phyloP scores from a whole-genome alignment of 2,329 filamentous ascomycete species.

The Cordyceps fumosorosea region DNA sequence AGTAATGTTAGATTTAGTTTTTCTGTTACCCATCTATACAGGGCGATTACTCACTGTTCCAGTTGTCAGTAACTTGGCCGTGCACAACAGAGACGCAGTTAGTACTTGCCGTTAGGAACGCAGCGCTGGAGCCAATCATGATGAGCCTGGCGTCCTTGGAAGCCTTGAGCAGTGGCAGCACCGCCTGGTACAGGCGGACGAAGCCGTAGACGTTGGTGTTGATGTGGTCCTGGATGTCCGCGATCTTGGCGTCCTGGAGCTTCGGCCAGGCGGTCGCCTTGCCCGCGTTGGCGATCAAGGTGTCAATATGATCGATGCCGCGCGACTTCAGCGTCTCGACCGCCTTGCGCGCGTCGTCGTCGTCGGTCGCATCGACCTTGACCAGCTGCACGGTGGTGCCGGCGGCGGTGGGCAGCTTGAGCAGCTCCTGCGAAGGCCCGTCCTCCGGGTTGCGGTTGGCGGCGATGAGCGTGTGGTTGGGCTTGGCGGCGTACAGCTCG shows the following conservation, averaged over 20 bases:
- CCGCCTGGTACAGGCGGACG: constrained; percentile 38
- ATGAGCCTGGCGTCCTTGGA: constrained; percentile 30
- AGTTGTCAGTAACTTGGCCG: background rate
- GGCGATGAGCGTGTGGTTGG: constrained; percentile 47
- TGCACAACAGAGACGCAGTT: background rate
- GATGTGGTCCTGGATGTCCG: constrained; percentile 31
- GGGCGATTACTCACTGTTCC: background rate
- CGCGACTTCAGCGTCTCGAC: constrained; percentile 25
- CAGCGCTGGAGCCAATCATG: constrained; percentile 29
- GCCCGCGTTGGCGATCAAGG: constrained; percentile 48
- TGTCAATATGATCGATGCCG: constrained; percentile 37
- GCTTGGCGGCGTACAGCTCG: constrained; percentile 35
- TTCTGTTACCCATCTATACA: background rate
- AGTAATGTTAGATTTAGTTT: background rate
- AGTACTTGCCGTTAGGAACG: background rate
- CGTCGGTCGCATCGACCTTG: constrained; percentile 33
- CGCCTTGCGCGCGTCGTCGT: constrained; percentile 27
- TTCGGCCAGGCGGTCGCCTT: constrained; percentile 27
- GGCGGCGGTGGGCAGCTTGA: constrained; percentile 28
- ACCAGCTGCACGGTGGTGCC: constrained; percentile 33
- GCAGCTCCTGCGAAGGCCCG: constrained; percentile 24
- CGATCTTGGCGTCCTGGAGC: constrained; percentile 24
- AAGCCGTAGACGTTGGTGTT: constrained; percentile 37
- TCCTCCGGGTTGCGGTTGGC: constrained; percentile 27
- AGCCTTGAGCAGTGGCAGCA: constrained; percentile 29